Percentiles rank a stretch among this genome's conserved stretches.
Conservation (phyloP, 1,139 yeast genomes). For the Saccharomycopsis hybrid region DNA sequence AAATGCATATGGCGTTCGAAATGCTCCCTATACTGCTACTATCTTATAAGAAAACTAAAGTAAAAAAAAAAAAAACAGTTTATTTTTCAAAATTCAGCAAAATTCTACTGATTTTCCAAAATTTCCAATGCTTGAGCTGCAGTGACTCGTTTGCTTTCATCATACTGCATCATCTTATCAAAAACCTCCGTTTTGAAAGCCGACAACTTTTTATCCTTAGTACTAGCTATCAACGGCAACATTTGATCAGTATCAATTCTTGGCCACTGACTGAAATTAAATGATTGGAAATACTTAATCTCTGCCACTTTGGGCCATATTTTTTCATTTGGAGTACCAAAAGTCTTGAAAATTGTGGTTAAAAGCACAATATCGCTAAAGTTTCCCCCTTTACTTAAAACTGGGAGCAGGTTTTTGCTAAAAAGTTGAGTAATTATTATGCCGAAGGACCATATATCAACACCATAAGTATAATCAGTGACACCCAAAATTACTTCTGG, state of each 20-base stretch:
- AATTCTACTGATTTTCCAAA: too few relatives aligned
- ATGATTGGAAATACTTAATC: constrained; percentile 11
- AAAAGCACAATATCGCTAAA: constrained; percentile 58
- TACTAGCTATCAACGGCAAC: constrained; percentile 11
- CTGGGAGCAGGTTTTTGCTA: constrained; percentile 39
- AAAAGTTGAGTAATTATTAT: constrained; percentile 58
- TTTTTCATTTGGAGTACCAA: constrained; percentile 61
- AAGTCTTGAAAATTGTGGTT: constrained; percentile 48
- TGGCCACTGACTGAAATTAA: constrained; percentile 8
- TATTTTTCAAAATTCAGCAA: too few relatives aligned
- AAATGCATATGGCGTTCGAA: too few relatives aligned
- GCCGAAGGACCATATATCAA: constrained; percentile 83
- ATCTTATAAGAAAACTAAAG: too few relatives aligned
- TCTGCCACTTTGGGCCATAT: constrained; percentile 43
- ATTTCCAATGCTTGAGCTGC: constrained; percentile 11
- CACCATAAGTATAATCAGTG: constrained; percentile 48
- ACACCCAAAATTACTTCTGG: constrained; percentile 77
- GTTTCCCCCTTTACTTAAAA: constrained; percentile 25
- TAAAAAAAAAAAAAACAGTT: too few relatives aligned
- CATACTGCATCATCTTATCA: constrained; percentile 18
- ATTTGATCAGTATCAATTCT: constrained; percentile 1
- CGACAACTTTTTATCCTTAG: neutral
- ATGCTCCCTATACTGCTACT: too few relatives aligned
- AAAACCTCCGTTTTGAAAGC: constrained; percentile 10
- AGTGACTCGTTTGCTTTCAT: constrained; percentile 13